phyloP scores from a whole-genome alignment of 148 eudicot species.

The Chenopodium album region DNA sequence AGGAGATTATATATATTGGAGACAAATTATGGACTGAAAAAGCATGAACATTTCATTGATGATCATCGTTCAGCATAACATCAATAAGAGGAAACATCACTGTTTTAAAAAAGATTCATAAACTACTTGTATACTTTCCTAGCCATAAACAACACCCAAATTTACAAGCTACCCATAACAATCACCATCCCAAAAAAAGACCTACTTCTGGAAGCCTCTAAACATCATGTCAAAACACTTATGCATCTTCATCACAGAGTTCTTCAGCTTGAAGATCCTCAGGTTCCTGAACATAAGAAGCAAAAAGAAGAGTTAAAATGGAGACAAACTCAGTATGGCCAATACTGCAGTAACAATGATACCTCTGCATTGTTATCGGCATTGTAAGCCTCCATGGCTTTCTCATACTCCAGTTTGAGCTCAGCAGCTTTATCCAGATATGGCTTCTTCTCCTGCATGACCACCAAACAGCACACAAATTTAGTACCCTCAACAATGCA shows the following conservation, averaged over 20 bases:
- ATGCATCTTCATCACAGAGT: conserved; percentile 42
- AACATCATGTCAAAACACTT: neutral
- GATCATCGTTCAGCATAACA: neutral
- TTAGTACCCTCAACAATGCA: neutral
- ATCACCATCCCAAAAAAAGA: conserved; percentile 4
- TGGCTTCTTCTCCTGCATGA: conserved; percentile 64
- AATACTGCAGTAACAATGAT: neutral
- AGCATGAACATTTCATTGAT: neutral
- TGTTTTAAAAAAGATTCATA: neutral
- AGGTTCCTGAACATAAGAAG: conserved; percentile 24
- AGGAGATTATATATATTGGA: neutral
- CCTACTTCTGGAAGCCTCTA: neutral
- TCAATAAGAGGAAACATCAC: neutral
- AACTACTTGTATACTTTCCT: conserved; percentile 16
- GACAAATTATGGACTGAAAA: neutral
- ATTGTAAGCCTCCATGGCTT: conserved; percentile 45
- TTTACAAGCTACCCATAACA: conserved; percentile 20
- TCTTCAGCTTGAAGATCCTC: conserved; percentile 33
- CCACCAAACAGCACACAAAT: neutral
- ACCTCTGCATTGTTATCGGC: conserved; percentile 39
- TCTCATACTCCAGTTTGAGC: conserved; percentile 66
- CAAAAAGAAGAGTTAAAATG: neutral
- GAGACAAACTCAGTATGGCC: neutral
- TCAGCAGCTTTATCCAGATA: conserved; percentile 70
- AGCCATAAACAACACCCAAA: conserved; percentile 9